A percentile compares a stretch with the other conserved stretches of the same genome.
phyloP scores from a whole-genome alignment of 139 green algal genomes.

The Coelastrella sp. region DNA sequence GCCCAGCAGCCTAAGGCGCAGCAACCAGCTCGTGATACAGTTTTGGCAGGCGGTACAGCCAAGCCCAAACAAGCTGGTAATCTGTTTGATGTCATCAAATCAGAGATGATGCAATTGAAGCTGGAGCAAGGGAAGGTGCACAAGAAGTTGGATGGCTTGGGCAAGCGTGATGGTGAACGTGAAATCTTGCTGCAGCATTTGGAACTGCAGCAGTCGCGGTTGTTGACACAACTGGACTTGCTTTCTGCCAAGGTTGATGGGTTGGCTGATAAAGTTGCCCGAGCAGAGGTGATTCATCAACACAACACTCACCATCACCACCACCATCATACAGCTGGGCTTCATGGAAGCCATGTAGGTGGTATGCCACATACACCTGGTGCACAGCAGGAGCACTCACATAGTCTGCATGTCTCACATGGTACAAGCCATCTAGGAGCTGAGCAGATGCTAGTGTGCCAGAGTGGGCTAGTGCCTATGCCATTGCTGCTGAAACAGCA shows the following conservation, averaged over 20 bases:
- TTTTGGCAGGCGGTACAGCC: slow-evolving; percentile 16
- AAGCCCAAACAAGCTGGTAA: slow-evolving; percentile 52
- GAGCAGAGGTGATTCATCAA: background rate
- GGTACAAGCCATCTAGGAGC: background rate
- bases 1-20: background rate
- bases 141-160: slow-evolving; percentile 27
- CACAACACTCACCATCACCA: background rate
- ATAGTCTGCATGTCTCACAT: background rate
- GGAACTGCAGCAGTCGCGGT: background rate
- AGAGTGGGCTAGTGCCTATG: background rate
- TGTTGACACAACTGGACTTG: slow-evolving; percentile 40
- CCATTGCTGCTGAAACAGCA: slow-evolving; percentile 9
- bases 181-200: slow-evolving; percentile 20
- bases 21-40: background rate
- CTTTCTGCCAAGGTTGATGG: slow-evolving; percentile 2
- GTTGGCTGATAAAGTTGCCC: background rate
- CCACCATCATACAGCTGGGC: background rate
- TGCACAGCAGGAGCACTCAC: background rate
- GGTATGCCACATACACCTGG: background rate
- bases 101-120: slow-evolving; percentile 48
- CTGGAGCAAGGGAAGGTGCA: slow-evolving; percentile 36
- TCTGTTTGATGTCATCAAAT: slow-evolving; percentile 51
- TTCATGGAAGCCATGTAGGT: background rate
- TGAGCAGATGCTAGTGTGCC: background rate
- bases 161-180: slow-evolving; percentile 3